phyloP scores from a whole-genome alignment of 257 asterid genomes.

The Jacaranda mimosifolia region DNA sequence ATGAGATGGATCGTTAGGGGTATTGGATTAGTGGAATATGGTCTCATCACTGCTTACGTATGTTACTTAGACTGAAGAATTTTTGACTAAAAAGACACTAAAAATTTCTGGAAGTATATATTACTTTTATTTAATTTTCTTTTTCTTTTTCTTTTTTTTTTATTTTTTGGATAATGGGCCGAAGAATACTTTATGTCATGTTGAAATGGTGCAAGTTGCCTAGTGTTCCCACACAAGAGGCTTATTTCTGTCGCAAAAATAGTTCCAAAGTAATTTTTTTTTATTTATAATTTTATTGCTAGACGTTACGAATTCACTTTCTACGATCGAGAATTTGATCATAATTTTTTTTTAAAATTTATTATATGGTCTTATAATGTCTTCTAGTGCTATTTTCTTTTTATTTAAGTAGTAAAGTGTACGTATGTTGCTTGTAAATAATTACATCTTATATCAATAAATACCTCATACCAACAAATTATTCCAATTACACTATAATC shows the following conservation, averaged over 20 bases:
- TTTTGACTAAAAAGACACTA: conserved; percentile 3
- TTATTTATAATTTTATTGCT: background rate
- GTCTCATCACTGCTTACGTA: conserved; percentile 44
- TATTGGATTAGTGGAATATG: conserved; percentile 34
- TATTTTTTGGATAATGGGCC: background rate
- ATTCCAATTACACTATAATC: background rate
- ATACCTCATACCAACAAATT: no score
- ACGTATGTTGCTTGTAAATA: no score
- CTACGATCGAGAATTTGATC: no score
- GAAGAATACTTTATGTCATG: background rate
- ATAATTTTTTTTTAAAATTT: background rate
- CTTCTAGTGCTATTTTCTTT: no score
- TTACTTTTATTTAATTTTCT: background rate
- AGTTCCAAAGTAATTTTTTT: background rate
- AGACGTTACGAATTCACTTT: no score
- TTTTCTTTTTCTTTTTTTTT: background rate
- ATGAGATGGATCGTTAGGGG: background rate
- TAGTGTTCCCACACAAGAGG: background rate
- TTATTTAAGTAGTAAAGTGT: no score
- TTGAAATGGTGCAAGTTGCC: background rate
- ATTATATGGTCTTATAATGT: background rate
- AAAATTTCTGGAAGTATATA: conserved; percentile 2
- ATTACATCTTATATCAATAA: no score
- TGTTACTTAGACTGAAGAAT: background rate
- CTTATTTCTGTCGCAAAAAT: no score